Percentiles rank a stretch among this genome's conserved stretches.
Evolutionary conservation across 768 basidiomycete genomes (phyloP).

Genomic region (Xerocomus potaroensis): DNA sequence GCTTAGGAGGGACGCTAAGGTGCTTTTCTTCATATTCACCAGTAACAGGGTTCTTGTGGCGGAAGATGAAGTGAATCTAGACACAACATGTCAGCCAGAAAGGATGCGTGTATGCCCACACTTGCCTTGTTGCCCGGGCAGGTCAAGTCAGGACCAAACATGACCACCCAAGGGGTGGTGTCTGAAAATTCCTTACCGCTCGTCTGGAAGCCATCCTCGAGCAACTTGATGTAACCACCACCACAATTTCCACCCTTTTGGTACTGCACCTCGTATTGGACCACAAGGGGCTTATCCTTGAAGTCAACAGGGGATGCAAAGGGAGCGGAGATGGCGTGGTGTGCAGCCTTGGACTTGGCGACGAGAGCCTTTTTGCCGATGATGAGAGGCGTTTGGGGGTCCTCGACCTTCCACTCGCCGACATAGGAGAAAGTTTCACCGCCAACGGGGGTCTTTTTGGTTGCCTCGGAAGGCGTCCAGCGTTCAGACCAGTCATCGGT

Average conservation of each 20-base stretch:
- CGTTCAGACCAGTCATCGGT: slow-evolving; percentile 84
- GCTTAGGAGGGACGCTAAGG: slow-evolving; percentile 73
- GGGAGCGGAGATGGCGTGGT: slow-evolving; percentile 97
- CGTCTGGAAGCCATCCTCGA: slow-evolving; percentile 91
- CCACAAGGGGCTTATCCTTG: slow-evolving; percentile 79
- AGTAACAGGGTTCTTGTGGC: slow-evolving; percentile 89
- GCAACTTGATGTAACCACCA: slow-evolving; percentile 96
- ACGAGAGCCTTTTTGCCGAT: slow-evolving; percentile 89
- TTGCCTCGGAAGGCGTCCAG: slow-evolving; percentile 96
- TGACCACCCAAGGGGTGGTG: slow-evolving; percentile 90
- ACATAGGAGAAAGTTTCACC: slow-evolving; percentile 97
- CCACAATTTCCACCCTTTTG: slow-evolving; percentile 99
- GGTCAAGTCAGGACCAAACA: slow-evolving; percentile 97
- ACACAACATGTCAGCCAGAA: slow-evolving; percentile 8
- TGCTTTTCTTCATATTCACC: slow-evolving; percentile 98
- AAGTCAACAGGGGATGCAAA: slow-evolving; percentile 78
- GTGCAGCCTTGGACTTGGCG: slow-evolving; percentile 94
- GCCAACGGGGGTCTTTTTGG: slow-evolving; percentile 95
- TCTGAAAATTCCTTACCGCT: slow-evolving; percentile 91
- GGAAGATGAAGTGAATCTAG: slow-evolving; percentile 99
- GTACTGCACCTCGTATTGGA: slow-evolving; percentile 99
- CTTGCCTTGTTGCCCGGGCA: slow-evolving; percentile 86
- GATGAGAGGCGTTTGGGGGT: slow-evolving; percentile 70
- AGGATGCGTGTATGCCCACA: no score
- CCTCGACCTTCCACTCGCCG: slow-evolving; percentile 96